phyloP scores from a whole-genome alignment of 768 basidiomycete species.

The Termitomyces sp. region DNA sequence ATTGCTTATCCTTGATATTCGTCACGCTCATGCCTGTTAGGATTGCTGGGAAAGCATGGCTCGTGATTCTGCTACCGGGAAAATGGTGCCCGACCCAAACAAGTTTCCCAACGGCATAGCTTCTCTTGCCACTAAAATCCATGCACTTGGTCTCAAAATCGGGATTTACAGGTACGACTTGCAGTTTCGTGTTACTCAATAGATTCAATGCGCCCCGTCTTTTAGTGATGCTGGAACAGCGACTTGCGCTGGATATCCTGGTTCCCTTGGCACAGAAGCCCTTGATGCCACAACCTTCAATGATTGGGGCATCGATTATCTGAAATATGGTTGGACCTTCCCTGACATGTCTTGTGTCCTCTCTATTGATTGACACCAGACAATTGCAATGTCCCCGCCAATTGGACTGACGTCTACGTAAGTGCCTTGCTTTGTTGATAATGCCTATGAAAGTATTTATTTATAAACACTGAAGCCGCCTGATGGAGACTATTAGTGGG shows the following conservation, averaged over 20 bases:
- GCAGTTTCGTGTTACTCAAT: neutral
- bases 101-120: slow-evolving; percentile 55
- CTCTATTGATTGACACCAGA: slow-evolving; percentile 26
- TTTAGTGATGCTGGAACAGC: slow-evolving; percentile 48
- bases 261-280: slow-evolving; percentile 46
- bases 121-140: slow-evolving; percentile 39
- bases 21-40: slow-evolving; percentile 18
- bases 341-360: neutral
- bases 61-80: slow-evolving; percentile 36
- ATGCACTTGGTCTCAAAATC: slow-evolving; percentile 43
- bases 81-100: slow-evolving; percentile 44
- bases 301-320: slow-evolving; percentile 54
- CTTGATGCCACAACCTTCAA: slow-evolving; percentile 50
- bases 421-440: slow-evolving; percentile 8
- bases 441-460: neutral
- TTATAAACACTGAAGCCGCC: slow-evolving; percentile 27
- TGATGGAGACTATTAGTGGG: slow-evolving; percentile 46
- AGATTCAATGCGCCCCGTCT: neutral
- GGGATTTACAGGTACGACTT: slow-evolving; percentile 45
- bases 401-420: slow-evolving; percentile 44
- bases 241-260: slow-evolving; percentile 55
- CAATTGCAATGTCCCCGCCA: slow-evolving; percentile 50
- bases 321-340: slow-evolving; percentile 45
- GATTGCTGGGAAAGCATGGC: slow-evolving; percentile 45
- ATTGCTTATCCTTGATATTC: neutral